Percentiles rank a stretch among this genome's conserved stretches.
phyloP scores from a whole-genome alignment of 176 grass and related monocot genomes.

The Carex parvula region DNA sequence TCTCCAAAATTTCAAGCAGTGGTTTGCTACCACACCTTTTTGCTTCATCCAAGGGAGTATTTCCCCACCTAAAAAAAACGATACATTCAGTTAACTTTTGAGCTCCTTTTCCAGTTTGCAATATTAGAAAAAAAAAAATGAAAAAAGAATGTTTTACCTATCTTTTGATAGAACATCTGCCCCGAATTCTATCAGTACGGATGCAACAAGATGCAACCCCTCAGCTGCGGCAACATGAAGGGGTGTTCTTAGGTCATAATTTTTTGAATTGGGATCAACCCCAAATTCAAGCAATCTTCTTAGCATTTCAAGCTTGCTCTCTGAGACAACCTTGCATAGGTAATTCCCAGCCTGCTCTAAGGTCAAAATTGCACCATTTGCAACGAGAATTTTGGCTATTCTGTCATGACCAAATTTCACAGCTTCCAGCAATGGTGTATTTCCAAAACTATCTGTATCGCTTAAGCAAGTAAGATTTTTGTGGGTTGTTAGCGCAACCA shows the following conservation, averaged over 20 bases:
- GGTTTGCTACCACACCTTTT: constrained; percentile 53
- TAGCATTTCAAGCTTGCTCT: constrained; percentile 58
- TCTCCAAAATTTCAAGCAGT: constrained; percentile 59
- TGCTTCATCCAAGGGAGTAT: constrained; percentile 77
- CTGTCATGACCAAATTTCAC: constrained; percentile 63
- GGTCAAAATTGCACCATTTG: constrained; percentile 55
- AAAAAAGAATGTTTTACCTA: constrained; percentile 25
- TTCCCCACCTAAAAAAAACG: constrained; percentile 63
- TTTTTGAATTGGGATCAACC: constrained; percentile 72
- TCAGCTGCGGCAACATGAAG: constrained; percentile 67
- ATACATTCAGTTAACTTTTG: constrained; percentile 1
- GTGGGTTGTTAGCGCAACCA: neutral
- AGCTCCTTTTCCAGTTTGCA: neutral
- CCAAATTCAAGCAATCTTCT: constrained; percentile 56
- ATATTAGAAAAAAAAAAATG: neutral
- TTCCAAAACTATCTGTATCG: constrained; percentile 74
- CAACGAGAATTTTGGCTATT: constrained; percentile 51
- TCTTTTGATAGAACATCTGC: constrained; percentile 52
- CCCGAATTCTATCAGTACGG: constrained; percentile 53
- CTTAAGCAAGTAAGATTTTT: neutral
- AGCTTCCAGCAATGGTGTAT: constrained; percentile 63
- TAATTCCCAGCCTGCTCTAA: constrained; percentile 68
- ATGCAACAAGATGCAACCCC: constrained; percentile 62
- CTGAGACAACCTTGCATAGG: constrained; percentile 47
- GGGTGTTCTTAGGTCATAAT: constrained; percentile 71